Conservation (phyloP, 768 basidiomycete genomes). For the Leccinum disarticulatum region DNA sequence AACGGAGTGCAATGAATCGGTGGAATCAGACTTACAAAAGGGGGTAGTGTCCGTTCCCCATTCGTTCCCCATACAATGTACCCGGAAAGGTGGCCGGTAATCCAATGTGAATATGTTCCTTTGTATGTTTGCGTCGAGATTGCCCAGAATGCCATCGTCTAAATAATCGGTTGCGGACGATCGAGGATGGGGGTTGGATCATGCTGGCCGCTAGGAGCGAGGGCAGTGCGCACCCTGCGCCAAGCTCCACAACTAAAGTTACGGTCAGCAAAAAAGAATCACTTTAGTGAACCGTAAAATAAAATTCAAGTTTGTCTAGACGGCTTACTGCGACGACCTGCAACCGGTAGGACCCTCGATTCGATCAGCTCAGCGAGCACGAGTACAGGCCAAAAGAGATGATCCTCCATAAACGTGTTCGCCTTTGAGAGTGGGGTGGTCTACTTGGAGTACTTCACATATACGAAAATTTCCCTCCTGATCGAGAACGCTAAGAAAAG, state of each 20-base stretch:
- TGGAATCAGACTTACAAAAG: slow-evolving; percentile 44
- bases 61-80: slow-evolving; percentile 53
- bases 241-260: slow-evolving; percentile 63
- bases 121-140: slow-evolving; percentile 54
- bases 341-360: slow-evolving; percentile 45
- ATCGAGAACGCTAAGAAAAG: background rate
- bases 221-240: slow-evolving; percentile 66
- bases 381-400: slow-evolving; percentile 69
- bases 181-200: slow-evolving; percentile 44
- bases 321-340: slow-evolving; percentile 41
- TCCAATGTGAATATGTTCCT: slow-evolving; percentile 39
- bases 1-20: slow-evolving; percentile 1
- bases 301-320: background rate
- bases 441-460: background rate
- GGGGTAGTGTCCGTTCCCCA: slow-evolving; percentile 56
- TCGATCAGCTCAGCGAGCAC: slow-evolving; percentile 68
- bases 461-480: slow-evolving; percentile 52
- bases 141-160: slow-evolving; percentile 57
- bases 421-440: slow-evolving; percentile 41
- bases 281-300: background rate
- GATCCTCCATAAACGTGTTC: slow-evolving; percentile 70
- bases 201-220: slow-evolving; percentile 56
- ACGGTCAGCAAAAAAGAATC: background rate
- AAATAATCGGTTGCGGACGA: slow-evolving; percentile 70
- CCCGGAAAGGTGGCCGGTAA: slow-evolving; percentile 39